phyloP scores from a whole-genome alignment of 306 rosid species.

The Ochetophila trinervis region DNA sequence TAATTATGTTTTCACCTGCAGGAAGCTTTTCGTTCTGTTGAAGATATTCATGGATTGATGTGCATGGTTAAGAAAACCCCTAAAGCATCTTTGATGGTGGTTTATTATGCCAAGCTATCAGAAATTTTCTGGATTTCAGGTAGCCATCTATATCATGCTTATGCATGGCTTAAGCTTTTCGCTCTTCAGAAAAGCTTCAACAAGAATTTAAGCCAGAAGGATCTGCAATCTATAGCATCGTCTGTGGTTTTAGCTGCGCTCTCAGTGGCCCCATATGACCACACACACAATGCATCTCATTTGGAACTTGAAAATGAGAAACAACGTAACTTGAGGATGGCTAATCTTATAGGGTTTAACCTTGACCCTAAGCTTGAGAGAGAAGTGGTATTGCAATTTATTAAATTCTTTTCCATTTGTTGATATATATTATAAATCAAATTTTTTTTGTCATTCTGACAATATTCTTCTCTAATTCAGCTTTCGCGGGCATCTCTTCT shows the following conservation, averaged over 20 bases:
- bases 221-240: slow-evolving; percentile 90
- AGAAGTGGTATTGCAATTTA: slow-evolving; percentile 62
- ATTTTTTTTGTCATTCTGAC: slow-evolving; percentile 3
- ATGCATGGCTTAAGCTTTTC: slow-evolving; percentile 96
- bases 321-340: slow-evolving; percentile 87
- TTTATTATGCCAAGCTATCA: slow-evolving; percentile 89
- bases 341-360: slow-evolving; percentile 84
- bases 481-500: slow-evolving; percentile 89
- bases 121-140: slow-evolving; percentile 89
- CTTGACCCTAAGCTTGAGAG: slow-evolving; percentile 80
- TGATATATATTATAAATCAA: background rate
- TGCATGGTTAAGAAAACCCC: slow-evolving; percentile 96
- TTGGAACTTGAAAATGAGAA: slow-evolving; percentile 84
- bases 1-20: slow-evolving; percentile 26
- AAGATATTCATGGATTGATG: slow-evolving; percentile 95
- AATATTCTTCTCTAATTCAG: slow-evolving; percentile 38
- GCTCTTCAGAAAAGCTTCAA: slow-evolving; percentile 83
- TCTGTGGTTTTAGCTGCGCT: slow-evolving; percentile 96
- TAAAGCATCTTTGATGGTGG: slow-evolving; percentile 87
- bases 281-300: slow-evolving; percentile 69
- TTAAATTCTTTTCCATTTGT: background rate
- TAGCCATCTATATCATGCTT: slow-evolving; percentile 89
- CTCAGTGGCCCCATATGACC: slow-evolving; percentile 82
- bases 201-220: slow-evolving; percentile 93
- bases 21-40: slow-evolving; percentile 97